phyloP scores from a whole-genome alignment of 805 yeast genomes.

The Yamadazyma kitorensis region DNA sequence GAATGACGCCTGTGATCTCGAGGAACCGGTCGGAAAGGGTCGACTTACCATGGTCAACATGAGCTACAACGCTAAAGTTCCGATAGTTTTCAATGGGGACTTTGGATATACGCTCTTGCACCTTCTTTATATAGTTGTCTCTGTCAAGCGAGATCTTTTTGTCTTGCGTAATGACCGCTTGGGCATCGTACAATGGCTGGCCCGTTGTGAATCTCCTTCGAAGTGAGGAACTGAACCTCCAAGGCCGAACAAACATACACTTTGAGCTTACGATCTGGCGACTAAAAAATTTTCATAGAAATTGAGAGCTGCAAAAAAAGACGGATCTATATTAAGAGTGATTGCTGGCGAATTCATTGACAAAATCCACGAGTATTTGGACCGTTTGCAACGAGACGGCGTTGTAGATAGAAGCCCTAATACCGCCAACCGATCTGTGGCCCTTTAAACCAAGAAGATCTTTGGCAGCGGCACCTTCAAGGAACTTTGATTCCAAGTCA shows the following conservation, averaged over 20 bases:
- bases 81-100: constrained; percentile 84
- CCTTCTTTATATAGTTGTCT: constrained; percentile 28
- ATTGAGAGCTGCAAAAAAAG: no score
- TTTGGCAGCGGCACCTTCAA: constrained; percentile 58
- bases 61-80: constrained; percentile 94
- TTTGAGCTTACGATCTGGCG: no score
- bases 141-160: constrained; percentile 23
- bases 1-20: constrained; percentile 86
- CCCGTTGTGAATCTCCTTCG: no score
- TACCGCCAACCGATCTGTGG: constrained; percentile 96
- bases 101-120: constrained; percentile 60
- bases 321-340: background rate
- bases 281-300: no score
- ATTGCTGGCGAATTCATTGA: constrained; percentile 32
- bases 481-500: constrained; percentile 65
- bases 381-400: constrained; percentile 71
- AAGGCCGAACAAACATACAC: no score
- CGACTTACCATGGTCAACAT: constrained; percentile 88
- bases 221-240: no score
- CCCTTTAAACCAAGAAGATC: constrained; percentile 84
- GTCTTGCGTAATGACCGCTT: no score
- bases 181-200: no score
- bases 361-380: constrained; percentile 52
- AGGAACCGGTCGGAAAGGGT: constrained; percentile 85
- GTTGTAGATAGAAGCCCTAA: constrained; percentile 89